These are phyloP conservation scores for Syncephalastrum contaminatum DNA, from an alignment of 371 early-diverging fungal species.

Conservation along the genomic window DNA sequence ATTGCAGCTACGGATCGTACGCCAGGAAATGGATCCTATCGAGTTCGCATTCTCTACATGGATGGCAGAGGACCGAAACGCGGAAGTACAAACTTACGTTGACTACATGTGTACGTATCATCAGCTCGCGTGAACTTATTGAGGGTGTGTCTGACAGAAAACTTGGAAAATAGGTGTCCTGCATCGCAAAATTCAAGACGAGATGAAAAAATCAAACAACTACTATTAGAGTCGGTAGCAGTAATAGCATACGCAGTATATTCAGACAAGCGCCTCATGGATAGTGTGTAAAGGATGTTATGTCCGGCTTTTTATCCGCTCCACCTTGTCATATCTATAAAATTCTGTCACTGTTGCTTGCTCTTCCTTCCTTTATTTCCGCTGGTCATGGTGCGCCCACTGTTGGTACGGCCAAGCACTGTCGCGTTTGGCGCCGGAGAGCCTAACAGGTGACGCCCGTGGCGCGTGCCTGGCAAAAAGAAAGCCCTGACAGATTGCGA, in stretches of 20 bases:
- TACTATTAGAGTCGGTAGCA: slow-evolving; percentile 13
- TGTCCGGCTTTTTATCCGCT: no score
- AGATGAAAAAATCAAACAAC: slow-evolving; percentile 52
- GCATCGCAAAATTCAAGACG: slow-evolving; percentile 87
- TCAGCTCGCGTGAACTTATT: no score
- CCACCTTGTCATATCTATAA: no score
- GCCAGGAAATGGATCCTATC: slow-evolving; percentile 58
- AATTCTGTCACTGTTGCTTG: slow-evolving; percentile 1
- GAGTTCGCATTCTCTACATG: slow-evolving; percentile 72
- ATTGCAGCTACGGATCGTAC: slow-evolving; percentile 50
- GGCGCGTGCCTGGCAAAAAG: slow-evolving; percentile 23
- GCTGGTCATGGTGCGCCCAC: background rate
- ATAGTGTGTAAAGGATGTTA: no score
- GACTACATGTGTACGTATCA: slow-evolving; percentile 75
- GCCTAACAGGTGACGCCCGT: slow-evolving; percentile 19
- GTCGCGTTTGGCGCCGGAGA: slow-evolving; percentile 13
- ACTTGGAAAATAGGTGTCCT: slow-evolving; percentile 38
- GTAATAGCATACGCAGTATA: slow-evolving; percentile 1
- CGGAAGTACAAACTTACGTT: slow-evolving; percentile 89
- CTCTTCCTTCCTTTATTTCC: slow-evolving; percentile 1
- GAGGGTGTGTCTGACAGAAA: no score
- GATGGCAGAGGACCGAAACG: slow-evolving; percentile 86
- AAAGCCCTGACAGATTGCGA: slow-evolving; percentile 25
- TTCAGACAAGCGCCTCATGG: background rate
- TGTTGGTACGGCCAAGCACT: slow-evolving; percentile 7